Conservation (phyloP, 2,329 filamentous ascomycete genomes). For the Apiospora phragmitis region DNA sequence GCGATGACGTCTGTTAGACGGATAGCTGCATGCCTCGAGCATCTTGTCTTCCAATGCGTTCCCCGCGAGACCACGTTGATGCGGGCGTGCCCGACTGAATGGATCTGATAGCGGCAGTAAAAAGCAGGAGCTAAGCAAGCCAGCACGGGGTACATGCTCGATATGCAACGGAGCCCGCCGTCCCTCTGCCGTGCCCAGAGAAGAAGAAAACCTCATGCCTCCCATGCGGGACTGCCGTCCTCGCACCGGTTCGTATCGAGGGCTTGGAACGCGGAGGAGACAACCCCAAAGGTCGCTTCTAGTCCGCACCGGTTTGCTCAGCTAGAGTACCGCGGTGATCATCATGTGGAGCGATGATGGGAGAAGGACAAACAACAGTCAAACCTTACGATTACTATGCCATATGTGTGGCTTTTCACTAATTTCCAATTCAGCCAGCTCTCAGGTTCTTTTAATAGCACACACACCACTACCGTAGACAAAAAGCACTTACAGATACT, state of each 20-base stretch:
- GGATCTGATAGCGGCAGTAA: constrained; percentile 6
- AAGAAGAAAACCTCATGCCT: background rate
- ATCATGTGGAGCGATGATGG: background rate
- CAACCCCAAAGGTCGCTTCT: background rate
- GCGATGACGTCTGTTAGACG: background rate
- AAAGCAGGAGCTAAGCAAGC: background rate
- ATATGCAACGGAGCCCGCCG: background rate
- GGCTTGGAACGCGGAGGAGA: background rate
- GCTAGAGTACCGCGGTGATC: background rate
- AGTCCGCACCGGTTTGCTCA: background rate
- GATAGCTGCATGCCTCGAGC: background rate
- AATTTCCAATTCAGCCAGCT: background rate
- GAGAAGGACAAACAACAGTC: background rate
- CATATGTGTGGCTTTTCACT: background rate
- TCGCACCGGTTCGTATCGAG: constrained; percentile 2
- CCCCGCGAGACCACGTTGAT: background rate
- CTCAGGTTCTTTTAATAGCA: background rate
- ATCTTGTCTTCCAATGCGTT: background rate
- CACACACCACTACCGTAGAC: background rate
- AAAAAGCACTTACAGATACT: background rate
- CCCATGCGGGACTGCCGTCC: background rate
- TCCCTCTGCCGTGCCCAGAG: background rate
- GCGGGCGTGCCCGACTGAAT: background rate
- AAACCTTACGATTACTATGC: background rate
- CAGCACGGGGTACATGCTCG: background rate